Base-by-base conservation (phyloP, 1,284 basidiomycete species). In the Rhodotorula sp. region DNA sequence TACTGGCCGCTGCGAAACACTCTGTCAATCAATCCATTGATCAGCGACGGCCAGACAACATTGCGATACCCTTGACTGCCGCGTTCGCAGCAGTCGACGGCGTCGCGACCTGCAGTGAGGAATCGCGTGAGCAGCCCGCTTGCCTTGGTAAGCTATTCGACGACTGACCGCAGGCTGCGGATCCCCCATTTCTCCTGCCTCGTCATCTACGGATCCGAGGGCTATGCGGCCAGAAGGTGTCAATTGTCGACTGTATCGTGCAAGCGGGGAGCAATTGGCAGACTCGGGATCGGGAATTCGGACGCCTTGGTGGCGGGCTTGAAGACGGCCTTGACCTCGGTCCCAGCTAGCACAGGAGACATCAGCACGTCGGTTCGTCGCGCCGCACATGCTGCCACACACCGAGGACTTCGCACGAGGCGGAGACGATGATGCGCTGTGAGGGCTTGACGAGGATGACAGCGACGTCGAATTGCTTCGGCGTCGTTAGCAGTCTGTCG, bases 391-490 rank as follows among this genome's bases (percentile, higher is more conserved):
- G 45, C 1, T 77, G 75, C 64, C 8, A 27, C 64, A 13, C 54
- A 70, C 71, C 74, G 27, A 75, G 27, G 12, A 53, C 34, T 8
- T 75, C 74, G 57, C 72, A 73, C 7, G 71, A 68, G 1, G 66
- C 66, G 10, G 73, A 64, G 21, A 74, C 73, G 17, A 78, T 27
- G 53, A 82, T 62, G 8, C 77, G 77, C 58, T 78, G 78, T 12
- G 72, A 77, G 0, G 78, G 79, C 65, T 79, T 78, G 44, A 72
- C 68, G 21, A 82, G 77, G 3, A 70, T 49, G 44, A 78, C 76
- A 3, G 70, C 69, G 42, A 81, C 17, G 14, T 68, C 68, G 59
- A 78, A 78, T 27, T 71, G 68, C 61, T 78, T 77, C 17, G 74
- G 52, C 12, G 50, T 61, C 5, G 42, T 49, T 7, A 64, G 61